A percentile compares a stretch with the other conserved stretches of the same genome.
phyloP scores from a whole-genome alignment of 805 yeast species.

The Wickerhamiella sergipiensis region DNA sequence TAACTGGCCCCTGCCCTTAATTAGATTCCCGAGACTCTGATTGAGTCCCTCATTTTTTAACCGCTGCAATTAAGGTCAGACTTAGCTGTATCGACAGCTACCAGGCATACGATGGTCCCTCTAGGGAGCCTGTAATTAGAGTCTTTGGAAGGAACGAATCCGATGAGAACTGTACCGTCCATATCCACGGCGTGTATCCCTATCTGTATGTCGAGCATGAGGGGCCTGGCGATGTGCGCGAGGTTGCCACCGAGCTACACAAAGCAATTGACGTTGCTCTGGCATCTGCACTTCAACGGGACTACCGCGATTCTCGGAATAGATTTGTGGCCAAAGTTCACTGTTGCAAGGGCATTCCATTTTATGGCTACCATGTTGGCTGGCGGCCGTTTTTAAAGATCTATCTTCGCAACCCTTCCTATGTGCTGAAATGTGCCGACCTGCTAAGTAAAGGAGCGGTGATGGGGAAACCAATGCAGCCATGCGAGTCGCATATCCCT shows the following conservation, averaged over 20 bases:
- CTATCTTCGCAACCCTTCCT: constrained; percentile 48
- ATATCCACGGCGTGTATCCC: constrained; percentile 77
- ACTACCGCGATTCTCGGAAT: constrained; percentile 5
- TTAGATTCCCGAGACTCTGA: neutral
- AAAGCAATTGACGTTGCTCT: constrained; percentile 20
- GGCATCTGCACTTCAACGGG: constrained; percentile 17
- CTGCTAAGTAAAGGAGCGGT: constrained; percentile 33
- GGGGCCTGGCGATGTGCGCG: constrained; percentile 6
- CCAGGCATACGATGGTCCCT: constrained; percentile 9
- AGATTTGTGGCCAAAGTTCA: constrained; percentile 22
- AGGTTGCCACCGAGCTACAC: constrained; percentile 12
- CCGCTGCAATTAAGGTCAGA: constrained; percentile 16
- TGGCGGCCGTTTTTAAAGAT: constrained; percentile 56
- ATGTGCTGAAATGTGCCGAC: constrained; percentile 41
- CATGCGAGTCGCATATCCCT: constrained; percentile 74
- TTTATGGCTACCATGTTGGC: constrained; percentile 71
- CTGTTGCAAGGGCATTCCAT: constrained; percentile 61
- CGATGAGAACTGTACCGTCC: constrained; percentile 48
- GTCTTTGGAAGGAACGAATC: constrained; percentile 58
- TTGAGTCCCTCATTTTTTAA: neutral
- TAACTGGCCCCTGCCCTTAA: neutral
- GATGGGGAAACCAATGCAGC: constrained; percentile 30
- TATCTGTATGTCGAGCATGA: constrained; percentile 48
- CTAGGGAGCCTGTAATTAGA: constrained; percentile 55
- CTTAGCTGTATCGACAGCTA: constrained; percentile 23